A percentile compares a stretch with the other conserved stretches of the same genome.
These are phyloP conservation scores for Leptoxyphium fumago DNA, from an alignment of 2,329 filamentous ascomycete species.

Conservation along the genomic window DNA sequence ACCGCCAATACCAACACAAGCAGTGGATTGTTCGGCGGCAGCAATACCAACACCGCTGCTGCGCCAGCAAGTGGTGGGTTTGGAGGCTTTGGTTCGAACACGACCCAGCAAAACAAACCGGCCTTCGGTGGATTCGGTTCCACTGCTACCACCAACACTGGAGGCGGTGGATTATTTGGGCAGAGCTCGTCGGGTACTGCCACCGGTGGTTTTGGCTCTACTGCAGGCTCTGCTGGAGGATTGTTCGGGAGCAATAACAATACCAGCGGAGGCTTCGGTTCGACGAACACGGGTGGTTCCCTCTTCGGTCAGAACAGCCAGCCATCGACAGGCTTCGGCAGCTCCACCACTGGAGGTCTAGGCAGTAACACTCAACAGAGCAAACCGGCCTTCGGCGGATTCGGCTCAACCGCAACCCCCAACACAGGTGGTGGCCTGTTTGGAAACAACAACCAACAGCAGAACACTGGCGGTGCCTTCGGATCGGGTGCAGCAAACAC, in stretches of 20 bases:
- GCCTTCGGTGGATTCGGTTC: slow-evolving; percentile 14
- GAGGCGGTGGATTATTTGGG: slow-evolving; percentile 8
- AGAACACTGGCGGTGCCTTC: slow-evolving; percentile 25
- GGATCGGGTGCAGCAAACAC: slow-evolving; percentile 25
- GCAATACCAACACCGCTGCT: slow-evolving; percentile 7
- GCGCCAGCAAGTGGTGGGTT: slow-evolving; percentile 3
- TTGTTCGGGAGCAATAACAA: slow-evolving; percentile 14
- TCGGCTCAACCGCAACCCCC: slow-evolving; percentile 21
- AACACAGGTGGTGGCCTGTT: slow-evolving; percentile 14
- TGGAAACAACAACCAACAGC: slow-evolving; percentile 14
- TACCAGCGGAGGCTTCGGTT: slow-evolving; percentile 2
- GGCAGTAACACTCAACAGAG: slow-evolving; percentile 17
- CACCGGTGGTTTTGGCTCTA: slow-evolving; percentile 10
- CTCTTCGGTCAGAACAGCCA: slow-evolving; percentile 12
- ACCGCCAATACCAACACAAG: slow-evolving; percentile 20
- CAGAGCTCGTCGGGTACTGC: not conserved
- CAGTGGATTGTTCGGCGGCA: slow-evolving; percentile 16
- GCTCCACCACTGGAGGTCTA: slow-evolving; percentile 7
- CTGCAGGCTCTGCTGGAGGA: slow-evolving; percentile 6
- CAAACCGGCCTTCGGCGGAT: slow-evolving; percentile 23
- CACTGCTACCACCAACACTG: slow-evolving; percentile 8
- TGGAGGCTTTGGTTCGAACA: slow-evolving; percentile 19
- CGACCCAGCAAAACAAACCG: slow-evolving; percentile 8
- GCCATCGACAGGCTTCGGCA: not conserved
- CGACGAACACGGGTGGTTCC: slow-evolving; percentile 8